A percentile compares a stretch with the other conserved stretches of the same genome.
Evolutionary conservation across 768 basidiomycete species (phyloP).

Genomic region (Polyporus arcularius): DNA sequence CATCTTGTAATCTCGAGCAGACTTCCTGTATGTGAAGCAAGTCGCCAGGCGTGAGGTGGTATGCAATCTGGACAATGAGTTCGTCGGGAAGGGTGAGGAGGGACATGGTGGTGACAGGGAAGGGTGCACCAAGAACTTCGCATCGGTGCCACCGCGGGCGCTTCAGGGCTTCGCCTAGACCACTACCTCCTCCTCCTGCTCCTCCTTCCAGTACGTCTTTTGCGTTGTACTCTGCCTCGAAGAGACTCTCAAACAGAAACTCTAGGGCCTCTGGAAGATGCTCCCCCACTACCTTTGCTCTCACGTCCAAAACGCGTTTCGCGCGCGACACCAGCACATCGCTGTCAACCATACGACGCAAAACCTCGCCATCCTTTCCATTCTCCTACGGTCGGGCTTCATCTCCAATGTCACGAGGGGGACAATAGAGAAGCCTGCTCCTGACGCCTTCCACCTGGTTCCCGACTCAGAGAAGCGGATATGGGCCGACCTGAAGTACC

Average conservation of each 20-base stretch:
- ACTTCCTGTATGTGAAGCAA: conserved; percentile 2
- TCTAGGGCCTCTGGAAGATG: conserved; percentile 26
- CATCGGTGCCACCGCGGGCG: too few relatives aligned
- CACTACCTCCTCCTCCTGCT: too few relatives aligned
- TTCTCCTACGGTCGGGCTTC: conserved; percentile 91
- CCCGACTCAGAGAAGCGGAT: conserved; percentile 73
- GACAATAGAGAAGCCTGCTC: conserved; percentile 63
- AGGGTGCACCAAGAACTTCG: too few relatives aligned
- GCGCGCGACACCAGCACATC: conserved; percentile 77
- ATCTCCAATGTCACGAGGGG: conserved; percentile 82
- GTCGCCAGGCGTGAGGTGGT: conserved; percentile 2
- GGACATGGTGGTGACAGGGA: not conserved
- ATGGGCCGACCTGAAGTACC: conserved; percentile 94
- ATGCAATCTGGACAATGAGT: conserved; percentile 17
- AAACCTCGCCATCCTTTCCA: conserved; percentile 88
- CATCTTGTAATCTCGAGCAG: conserved; percentile 1
- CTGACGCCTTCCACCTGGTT: conserved; percentile 57
- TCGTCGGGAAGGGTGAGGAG: conserved; percentile 24
- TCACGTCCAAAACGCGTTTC: conserved; percentile 90
- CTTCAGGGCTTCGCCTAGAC: too few relatives aligned
- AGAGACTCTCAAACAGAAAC: too few relatives aligned
- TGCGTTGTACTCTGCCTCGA: too few relatives aligned
- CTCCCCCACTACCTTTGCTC: conserved; percentile 87
- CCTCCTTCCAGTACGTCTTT: too few relatives aligned
- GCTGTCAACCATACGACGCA: conserved; percentile 83